A percentile compares a stretch with the other conserved stretches of the same genome.
These are phyloP conservation scores for Chalaropsis thielavioides DNA, from an alignment of 2,329 filamentous ascomycete genomes.

Conservation along the genomic window DNA sequence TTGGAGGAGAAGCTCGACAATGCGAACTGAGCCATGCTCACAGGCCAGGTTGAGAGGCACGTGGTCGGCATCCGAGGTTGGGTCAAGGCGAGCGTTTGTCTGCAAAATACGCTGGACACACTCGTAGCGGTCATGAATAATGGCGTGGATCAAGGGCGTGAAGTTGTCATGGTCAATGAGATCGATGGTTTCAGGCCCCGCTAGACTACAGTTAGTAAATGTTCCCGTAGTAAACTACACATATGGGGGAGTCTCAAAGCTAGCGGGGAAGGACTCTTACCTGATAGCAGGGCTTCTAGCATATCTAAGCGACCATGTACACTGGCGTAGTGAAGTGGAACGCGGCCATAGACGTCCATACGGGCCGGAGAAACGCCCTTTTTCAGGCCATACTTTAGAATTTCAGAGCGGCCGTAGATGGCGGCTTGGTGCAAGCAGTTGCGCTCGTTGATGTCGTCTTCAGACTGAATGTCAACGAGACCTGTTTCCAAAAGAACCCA, in stretches of 20 bases:
- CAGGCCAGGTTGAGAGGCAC: slow-evolving; percentile 90
- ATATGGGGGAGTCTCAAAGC: neutral
- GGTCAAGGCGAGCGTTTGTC: slow-evolving; percentile 71
- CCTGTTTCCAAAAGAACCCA: slow-evolving; percentile 64
- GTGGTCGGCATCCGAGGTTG: slow-evolving; percentile 74
- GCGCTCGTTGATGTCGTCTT: slow-evolving; percentile 94
- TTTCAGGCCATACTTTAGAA: slow-evolving; percentile 61
- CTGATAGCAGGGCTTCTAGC: slow-evolving; percentile 57
- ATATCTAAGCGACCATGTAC: slow-evolving; percentile 84
- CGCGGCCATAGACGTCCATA: slow-evolving; percentile 84
- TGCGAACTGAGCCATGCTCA: slow-evolving; percentile 74
- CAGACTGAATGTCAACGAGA: slow-evolving; percentile 77
- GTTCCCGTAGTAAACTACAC: neutral
- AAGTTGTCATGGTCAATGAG: slow-evolving; percentile 93
- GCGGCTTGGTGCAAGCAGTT: slow-evolving; percentile 95
- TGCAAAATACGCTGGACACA: slow-evolving; percentile 68
- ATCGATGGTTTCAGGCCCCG: slow-evolving; percentile 63
- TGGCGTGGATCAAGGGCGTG: slow-evolving; percentile 86
- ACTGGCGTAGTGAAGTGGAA: slow-evolving; percentile 89
- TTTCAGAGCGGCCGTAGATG: slow-evolving; percentile 73
- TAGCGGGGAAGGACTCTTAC: slow-evolving; percentile 26
- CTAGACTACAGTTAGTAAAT: slow-evolving; percentile 25
- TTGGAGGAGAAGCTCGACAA: slow-evolving; percentile 71
- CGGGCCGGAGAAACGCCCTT: slow-evolving; percentile 62
- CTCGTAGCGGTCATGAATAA: slow-evolving; percentile 69